Percentiles rank a stretch among this genome's conserved stretches.
Conservation (phyloP, 495 filamentous ascomycete species). For the Penicillium bovifimosum region DNA sequence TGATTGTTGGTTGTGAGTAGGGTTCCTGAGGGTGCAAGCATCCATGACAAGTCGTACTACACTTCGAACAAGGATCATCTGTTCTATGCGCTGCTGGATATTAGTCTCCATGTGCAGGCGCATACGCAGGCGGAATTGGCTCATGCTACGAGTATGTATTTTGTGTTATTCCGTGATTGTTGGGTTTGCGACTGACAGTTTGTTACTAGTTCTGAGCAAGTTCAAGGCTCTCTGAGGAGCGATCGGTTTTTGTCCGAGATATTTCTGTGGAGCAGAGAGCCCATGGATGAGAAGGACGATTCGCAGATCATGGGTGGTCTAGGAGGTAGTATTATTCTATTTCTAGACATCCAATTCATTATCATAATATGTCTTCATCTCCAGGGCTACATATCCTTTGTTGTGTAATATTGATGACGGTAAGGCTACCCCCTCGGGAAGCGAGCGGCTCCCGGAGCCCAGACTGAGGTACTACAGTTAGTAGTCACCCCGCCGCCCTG, state of each 20-base stretch:
- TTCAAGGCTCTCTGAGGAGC: conserved; percentile 13
- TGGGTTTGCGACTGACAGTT: neutral
- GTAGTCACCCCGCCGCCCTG: no score
- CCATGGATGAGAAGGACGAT: neutral
- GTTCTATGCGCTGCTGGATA: conserved; percentile 12
- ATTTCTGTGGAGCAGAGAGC: no score
- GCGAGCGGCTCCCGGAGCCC: no score
- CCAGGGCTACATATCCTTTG: no score
- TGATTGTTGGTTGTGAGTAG: conserved; percentile 3
- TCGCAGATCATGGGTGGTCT: neutral
- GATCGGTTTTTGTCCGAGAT: neutral
- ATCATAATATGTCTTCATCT: neutral
- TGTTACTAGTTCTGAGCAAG: conserved; percentile 8
- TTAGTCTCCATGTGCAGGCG: conserved; percentile 23
- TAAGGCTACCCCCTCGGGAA: no score
- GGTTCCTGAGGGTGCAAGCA: conserved; percentile 17
- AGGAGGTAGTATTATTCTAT: neutral
- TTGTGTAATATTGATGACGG: no score
- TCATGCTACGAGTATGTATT: conserved; percentile 17
- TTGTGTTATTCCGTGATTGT: neutral
- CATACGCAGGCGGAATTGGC: conserved; percentile 11
- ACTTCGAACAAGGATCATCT: conserved; percentile 22
- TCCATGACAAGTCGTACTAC: conserved; percentile 20
- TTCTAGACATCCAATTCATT: neutral
- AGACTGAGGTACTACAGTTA: no score